phyloP scores from a whole-genome alignment of 2,329 filamentous ascomycete species.

The Boeremia lycopersici region DNA sequence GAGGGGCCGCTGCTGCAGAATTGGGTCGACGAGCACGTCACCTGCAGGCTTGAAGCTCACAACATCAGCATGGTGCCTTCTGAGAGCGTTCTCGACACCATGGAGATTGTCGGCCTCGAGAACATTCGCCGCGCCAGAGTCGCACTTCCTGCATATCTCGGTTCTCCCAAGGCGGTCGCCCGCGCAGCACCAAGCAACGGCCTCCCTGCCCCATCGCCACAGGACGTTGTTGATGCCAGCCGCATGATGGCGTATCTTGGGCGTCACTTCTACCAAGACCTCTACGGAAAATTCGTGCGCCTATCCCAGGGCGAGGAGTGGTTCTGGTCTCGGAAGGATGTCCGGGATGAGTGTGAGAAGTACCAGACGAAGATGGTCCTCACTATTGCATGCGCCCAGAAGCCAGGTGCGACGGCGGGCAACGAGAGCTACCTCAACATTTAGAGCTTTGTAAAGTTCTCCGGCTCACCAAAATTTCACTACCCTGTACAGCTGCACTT shows the following conservation, averaged over 20 bases:
- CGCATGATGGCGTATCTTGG: slow-evolving; percentile 37
- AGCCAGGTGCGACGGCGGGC: slow-evolving; percentile 15
- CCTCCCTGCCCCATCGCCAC: slow-evolving; percentile 21
- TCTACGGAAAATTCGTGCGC: slow-evolving; percentile 29
- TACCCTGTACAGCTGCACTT: neutral
- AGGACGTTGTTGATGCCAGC: slow-evolving; percentile 28
- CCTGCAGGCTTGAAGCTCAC: slow-evolving; percentile 27
- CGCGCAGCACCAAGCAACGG: slow-evolving; percentile 13
- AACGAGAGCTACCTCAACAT: slow-evolving; percentile 28
- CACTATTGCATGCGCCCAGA: slow-evolving; percentile 33
- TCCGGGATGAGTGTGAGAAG: slow-evolving; percentile 31
- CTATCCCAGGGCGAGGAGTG: slow-evolving; percentile 29
- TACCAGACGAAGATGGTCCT: slow-evolving; percentile 36
- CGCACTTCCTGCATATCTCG: slow-evolving; percentile 28
- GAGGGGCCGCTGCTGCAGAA: slow-evolving; percentile 28
- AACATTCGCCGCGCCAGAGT: slow-evolving; percentile 37
- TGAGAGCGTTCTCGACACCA: slow-evolving; percentile 36
- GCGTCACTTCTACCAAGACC: slow-evolving; percentile 34
- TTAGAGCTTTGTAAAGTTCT: slow-evolving; percentile 5
- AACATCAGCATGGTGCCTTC: slow-evolving; percentile 31
- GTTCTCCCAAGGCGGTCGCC: slow-evolving; percentile 11
- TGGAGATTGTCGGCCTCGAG: slow-evolving; percentile 36
- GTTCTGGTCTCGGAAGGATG: slow-evolving; percentile 33
- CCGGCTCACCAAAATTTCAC: neutral
- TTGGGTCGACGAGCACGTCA: slow-evolving; percentile 35